These are phyloP conservation scores for Cercospora nicotianae DNA, from an alignment of 2,329 filamentous ascomycete genomes.

Conservation along the genomic window DNA sequence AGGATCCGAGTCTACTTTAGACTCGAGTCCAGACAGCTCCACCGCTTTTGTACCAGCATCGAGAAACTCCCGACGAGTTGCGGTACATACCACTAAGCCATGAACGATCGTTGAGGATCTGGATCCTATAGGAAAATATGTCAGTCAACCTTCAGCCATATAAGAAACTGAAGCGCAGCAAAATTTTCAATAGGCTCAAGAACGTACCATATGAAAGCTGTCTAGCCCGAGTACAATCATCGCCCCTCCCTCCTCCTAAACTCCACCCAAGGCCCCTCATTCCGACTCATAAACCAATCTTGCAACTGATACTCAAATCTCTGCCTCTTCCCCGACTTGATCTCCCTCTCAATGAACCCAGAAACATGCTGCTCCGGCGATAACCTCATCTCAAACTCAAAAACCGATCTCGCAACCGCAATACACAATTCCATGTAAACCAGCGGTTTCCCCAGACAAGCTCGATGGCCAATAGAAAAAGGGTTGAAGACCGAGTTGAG, in stretches of 20 bases:
- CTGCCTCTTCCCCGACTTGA: conserved; percentile 57
- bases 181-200: too few relatives aligned
- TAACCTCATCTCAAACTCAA: conserved; percentile 31
- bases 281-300: conserved; percentile 72
- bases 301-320: conserved; percentile 65
- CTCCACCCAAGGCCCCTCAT: conserved; percentile 69
- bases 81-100: neutral
- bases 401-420: conserved; percentile 30
- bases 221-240: neutral
- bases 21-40: neutral
- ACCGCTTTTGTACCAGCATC: neutral
- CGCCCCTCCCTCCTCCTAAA: conserved; percentile 31
- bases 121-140: neutral
- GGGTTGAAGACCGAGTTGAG: conserved; percentile 69
- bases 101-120: neutral
- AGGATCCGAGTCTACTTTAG: neutral
- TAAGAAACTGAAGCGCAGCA: too few relatives aligned
- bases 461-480: conserved; percentile 68
- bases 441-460: conserved; percentile 65
- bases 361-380: conserved; percentile 53
- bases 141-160: too few relatives aligned
- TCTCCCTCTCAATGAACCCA: conserved; percentile 49
- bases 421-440: conserved; percentile 33
- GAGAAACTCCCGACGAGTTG: neutral
- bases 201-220: neutral